Evolutionary conservation across 495 filamentous ascomycete species (phyloP), one percentile per base, ranked within the genome.

Genomic region (Penicillium herquei): DNA sequence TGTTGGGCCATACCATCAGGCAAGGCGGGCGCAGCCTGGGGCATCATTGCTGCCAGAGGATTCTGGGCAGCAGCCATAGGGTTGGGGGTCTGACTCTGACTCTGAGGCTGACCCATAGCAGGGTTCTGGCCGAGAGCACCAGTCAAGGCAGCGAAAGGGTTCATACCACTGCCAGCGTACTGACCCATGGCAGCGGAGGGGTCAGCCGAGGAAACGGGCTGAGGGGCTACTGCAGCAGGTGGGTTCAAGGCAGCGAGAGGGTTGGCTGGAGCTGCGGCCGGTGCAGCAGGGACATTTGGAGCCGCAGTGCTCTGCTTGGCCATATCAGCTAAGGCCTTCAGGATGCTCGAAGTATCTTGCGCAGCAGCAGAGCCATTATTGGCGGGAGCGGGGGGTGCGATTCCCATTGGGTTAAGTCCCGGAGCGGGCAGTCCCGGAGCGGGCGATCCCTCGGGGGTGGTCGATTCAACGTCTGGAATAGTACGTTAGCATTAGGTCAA

Each of bases 301-400:
- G 85, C 79, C 11, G 82, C 72, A 51, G 85, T 81, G 69, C 88
- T 93, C 68, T 91, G 87, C 52, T 91, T 88, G 37, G 89, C 89
- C 78, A 96, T 91, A 61, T 89, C 89, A 43, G 90, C 89, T 54
- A 96, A 80, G 32, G 88, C 88, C 64, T 88, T 89, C 77, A 94
- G 76, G 65, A 96, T 92, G 55, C 81, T 81, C 17, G 84, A 84
- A 18, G 86, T 88, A 66, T 88, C 82, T 54, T 78, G 77, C 12
- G 81, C 72, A 58, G 73, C 55, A 41, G 70, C 56, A 17, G 59
- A 51, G 40, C 31, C 41, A 64, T 57, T 66, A 55, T 75, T 75
- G 67, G 69, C 62, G 63, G 71, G 75, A 44, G 69, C 62, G 64
- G 71, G 75, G 41, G 69, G 71, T 49, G 71, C 61, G 13, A 59